Base-by-base conservation (phyloP, 352 stramenopile genomes). In the Phytophthora ramorum region DNA sequence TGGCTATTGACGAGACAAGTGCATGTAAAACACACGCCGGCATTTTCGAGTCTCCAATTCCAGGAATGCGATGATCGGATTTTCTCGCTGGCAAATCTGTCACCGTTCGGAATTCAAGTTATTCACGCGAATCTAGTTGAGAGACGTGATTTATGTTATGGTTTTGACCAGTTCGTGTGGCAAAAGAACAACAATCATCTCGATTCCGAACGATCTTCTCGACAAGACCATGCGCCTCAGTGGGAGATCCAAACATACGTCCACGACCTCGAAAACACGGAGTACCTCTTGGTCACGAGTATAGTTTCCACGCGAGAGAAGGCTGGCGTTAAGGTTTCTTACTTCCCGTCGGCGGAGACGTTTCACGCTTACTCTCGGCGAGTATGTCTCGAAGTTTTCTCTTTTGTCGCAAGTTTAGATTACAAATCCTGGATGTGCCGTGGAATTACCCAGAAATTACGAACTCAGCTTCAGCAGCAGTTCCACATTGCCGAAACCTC, bases 1-100 rank as follows among this genome's bases (percentile, higher is more conserved):
- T 92, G 84, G 84, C 45, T 90, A 49, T 56, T 88, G 19, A 62
- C 50, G 1, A 73, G 85, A 12, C 76, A 89, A 58, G 79, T 92
- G 17, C 74, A 75, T 22, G 64, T 80, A 9, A 32, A 71, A 20
- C 68, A 75, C 17, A 58, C 52, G 0, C 13, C 54, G 4, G 20
- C 47, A 0, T 66, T 74, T 53, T 40, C 53, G 6, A 73, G 37
- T 45, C 38, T 74, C 17, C 43, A 48, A 14, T 26, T 65, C 10
- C 26, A 22, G 44, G 10, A 14, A 4, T 92, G 84, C 50, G 54
- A 24, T 0, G 64, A 77, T 32, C 24, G 57, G 0, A 10, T 79
- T 8, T 43, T 89, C 7, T 85, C 81, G 0, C 54, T 81, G 24
- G 78, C 82, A 0, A 80, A 93, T 22, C n/a, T 90, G 9, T 76